Base-by-base conservation (phyloP, 2,329 filamentous ascomycete species). In the Thermothelomyces thermophilus region DNA sequence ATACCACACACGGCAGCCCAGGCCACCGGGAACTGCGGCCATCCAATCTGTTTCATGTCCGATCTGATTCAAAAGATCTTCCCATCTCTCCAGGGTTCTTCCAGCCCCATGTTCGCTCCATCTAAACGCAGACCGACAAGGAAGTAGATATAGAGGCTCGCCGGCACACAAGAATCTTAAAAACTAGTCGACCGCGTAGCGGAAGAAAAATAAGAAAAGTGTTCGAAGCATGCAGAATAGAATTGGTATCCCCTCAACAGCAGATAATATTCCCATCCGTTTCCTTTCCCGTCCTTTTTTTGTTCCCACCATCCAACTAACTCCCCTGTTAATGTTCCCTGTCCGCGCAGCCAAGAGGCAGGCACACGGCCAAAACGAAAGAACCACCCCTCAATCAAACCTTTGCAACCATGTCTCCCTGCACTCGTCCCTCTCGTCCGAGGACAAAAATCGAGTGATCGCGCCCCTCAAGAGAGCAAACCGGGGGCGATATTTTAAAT, bases 271-370 rank as follows among this genome's bases (percentile, higher is more conserved):
- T 22, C 37, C 37, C 13, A 14, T 9, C 36, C 36, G 3, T 26
- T 6, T 13, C 41, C 13, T 14, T 28, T 17, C 20, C 37, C 5
- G 5, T 13, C 36, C 36, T 13, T 19, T 22, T 5, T 34, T 41
- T 40, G 33, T 43, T 43, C 28, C 40, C 40, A 42, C 10, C 40
- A 30, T 26, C n/a, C 41, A 34, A 43, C n/a, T 28, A 34, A 43
- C 30, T 33, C 41, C 41, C 41, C 8, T 39, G 36, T 22, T 5
- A 37, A 22, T 28, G 22, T 41, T 22, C 22, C 14, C 28, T 20
- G 24, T 22, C 37, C 3, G 3, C 5, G 5, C 10, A 6, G 7
- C n/a, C 36, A 24, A 26, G 19, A 22, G 4, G 19, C 36, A 22
- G 36, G 17, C 36, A 10, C 11, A 43, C 28, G 30, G 20, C 41